Base-by-base conservation (phyloP, 139 green algal genomes). In the Chlorella sp. region DNA sequence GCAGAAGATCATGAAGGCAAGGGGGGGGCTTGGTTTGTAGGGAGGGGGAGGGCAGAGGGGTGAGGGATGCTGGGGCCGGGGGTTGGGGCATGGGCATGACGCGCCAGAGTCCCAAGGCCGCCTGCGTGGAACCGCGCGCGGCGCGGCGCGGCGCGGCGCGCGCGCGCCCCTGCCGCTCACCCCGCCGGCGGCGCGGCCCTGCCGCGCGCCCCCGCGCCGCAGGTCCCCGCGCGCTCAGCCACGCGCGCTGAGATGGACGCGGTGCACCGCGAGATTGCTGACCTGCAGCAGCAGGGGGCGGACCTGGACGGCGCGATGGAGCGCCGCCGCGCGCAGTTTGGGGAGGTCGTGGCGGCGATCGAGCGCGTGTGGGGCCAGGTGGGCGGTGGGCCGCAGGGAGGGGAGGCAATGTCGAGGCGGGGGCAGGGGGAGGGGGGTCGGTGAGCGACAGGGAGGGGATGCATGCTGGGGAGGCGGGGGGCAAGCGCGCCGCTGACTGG, bases 241-340 rank as follows among this genome's bases (percentile, higher is more conserved):
- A 84, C 72, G 33, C 51, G 36, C 17, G 56, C 43, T 46, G 79
- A 84, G 64, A 79, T 80, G 63, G 72, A 62, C 38, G 79, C 35
- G 12, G 58, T 79, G 11, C 19, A 77, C 5, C 50, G 45, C 9
- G 72, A 84, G 73, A 84, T 84, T 25, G 53, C 41, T 21, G 79
- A 84, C 59, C 48, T 84, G 51, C 61, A 80, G 51, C 46, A 76
- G 51, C 71, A 80, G 63, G 35, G 64, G 29, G 46, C 70, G 27
- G 36, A 36, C 1, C 62, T 84, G 50, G 63, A 66, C 23, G 51
- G 27, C 5, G 38, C 62, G 40, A 59, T 71, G 0, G 72, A 69
- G 50, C 35, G 25, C 29, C 67, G 79, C 67, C 76, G 80, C 53
- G 14, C 36, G 43, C 79, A 84, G 50, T 84, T 84, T 69, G 66